Conservation (phyloP, 495 filamentous ascomycete genomes). For the Acidiella bohemica region DNA sequence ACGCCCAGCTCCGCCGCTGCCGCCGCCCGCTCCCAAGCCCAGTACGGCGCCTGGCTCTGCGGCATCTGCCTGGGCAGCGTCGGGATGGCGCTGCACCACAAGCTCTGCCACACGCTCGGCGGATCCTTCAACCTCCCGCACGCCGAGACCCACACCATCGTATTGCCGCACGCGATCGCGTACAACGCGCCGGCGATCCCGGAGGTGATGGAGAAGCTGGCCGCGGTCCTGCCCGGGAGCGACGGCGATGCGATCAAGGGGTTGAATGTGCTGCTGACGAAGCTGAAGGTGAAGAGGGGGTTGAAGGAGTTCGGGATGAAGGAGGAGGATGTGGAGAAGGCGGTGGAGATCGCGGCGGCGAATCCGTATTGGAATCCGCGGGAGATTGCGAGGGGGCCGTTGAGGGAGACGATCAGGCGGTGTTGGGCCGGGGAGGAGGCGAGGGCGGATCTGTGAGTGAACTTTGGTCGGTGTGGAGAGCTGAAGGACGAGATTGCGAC, state of each 20-base stretch:
- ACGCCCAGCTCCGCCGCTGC: conserved; percentile 35
- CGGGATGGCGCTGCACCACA: conserved; percentile 59
- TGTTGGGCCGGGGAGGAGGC: conserved; percentile 58
- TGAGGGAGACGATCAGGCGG: conserved; percentile 50
- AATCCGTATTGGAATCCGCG: conserved; percentile 57
- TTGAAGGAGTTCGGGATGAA: conserved; percentile 50
- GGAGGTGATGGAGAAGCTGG: conserved; percentile 43
- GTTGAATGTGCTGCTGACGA: conserved; percentile 44
- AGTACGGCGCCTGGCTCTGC: conserved; percentile 58
- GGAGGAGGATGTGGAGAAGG: conserved; percentile 53
- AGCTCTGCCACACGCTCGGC: conserved; percentile 55
- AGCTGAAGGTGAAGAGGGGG: conserved; percentile 44
- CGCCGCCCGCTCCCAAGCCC: conserved; percentile 42
- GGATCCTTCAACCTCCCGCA: conserved; percentile 59
- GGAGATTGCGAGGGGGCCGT: conserved; percentile 39
- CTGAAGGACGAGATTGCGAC: too few species aligned
- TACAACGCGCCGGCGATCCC: conserved; percentile 55
- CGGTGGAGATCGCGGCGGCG: conserved; percentile 48
- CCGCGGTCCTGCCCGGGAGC: conserved; percentile 43
- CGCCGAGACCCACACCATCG: conserved; percentile 55
- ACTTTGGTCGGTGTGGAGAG: too few species aligned
- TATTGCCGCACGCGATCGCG: conserved; percentile 52
- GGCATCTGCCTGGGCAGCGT: conserved; percentile 43
- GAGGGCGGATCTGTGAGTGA: conserved; percentile 39
- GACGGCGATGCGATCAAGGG: conserved; percentile 47